phyloP scores from a whole-genome alignment of 2,329 filamentous ascomycete species.

The Scorias spongiosa region DNA sequence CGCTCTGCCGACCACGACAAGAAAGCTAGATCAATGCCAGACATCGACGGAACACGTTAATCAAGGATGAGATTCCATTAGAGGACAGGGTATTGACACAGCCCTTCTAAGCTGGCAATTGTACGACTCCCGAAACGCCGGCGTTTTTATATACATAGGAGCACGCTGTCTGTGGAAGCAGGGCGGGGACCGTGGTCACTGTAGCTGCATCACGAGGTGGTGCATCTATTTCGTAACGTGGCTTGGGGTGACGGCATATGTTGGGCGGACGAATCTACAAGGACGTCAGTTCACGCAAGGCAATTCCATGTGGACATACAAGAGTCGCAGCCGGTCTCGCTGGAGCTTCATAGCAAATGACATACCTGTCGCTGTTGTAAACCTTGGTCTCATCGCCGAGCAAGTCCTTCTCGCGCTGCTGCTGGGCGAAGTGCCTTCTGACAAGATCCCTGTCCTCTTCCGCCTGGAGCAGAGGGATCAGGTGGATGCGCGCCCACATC shows the following conservation, averaged over 20 bases:
- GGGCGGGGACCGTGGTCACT: background rate
- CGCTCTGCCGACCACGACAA: too few species aligned
- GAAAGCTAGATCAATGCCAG: too few species aligned
- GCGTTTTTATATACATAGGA: background rate
- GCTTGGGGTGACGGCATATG: conserved; percentile 55
- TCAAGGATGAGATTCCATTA: too few species aligned
- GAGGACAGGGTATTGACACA: too few species aligned
- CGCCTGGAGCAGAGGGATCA: conserved; percentile 85
- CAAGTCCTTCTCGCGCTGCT: conserved; percentile 79
- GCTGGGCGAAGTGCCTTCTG: conserved; percentile 69
- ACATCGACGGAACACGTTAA: too few species aligned
- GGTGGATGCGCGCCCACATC: conserved; percentile 92
- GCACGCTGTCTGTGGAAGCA: too few species aligned
- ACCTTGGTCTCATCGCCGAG: conserved; percentile 70
- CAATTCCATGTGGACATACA: too few species aligned
- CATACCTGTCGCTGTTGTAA: conserved; percentile 79
- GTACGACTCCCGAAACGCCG: background rate
- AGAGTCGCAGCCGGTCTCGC: conserved; percentile 2
- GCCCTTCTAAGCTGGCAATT: too few species aligned
- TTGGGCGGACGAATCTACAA: conserved; percentile 63
- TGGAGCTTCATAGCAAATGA: conserved; percentile 5
- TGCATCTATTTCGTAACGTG: conserved; percentile 38
- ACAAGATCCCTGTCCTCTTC: conserved; percentile 95
- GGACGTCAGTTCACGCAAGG: background rate
- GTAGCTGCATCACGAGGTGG: background rate